Evolutionary conservation across 129 eudicot species (phyloP).

Genomic region (Silybum marianum): DNA sequence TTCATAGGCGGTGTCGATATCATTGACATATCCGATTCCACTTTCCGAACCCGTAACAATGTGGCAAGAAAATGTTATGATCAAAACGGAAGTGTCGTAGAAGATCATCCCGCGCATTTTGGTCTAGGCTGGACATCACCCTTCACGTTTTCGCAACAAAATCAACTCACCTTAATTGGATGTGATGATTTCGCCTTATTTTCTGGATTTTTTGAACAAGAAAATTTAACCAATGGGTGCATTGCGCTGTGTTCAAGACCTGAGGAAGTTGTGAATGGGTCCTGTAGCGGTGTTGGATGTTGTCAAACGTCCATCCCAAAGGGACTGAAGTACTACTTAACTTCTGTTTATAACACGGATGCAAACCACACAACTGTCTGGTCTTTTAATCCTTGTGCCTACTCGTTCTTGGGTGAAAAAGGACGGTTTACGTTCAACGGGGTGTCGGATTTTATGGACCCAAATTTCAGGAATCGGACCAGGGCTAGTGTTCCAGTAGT

Average conservation of each 20-base stretch:
- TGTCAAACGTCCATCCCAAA: constrained; percentile 57
- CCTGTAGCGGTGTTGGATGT: constrained; percentile 55
- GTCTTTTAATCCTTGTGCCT: constrained; percentile 44
- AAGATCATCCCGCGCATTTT: background rate
- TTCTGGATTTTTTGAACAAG: background rate
- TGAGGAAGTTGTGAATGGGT: constrained; percentile 35
- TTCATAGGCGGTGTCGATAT: background rate
- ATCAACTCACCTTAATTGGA: constrained; percentile 47
- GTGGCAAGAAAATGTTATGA: constrained; percentile 29
- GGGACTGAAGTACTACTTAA: constrained; percentile 24
- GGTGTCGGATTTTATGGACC: constrained; percentile 37
- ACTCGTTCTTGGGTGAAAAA: constrained; percentile 56
- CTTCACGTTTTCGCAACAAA: constrained; percentile 38
- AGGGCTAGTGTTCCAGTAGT: constrained; percentile 40
- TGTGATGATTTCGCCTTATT: constrained; percentile 45
- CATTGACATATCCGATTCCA: constrained; percentile 19
- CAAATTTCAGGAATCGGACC: constrained; percentile 23
- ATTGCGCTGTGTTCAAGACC: constrained; percentile 32
- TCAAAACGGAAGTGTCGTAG: background rate
- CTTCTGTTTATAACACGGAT: background rate
- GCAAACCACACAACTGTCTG: background rate
- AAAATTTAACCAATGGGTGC: constrained; percentile 41
- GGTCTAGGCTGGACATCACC: constrained; percentile 13
- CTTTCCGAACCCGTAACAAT: constrained; percentile 21
- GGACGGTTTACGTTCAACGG: constrained; percentile 40